These are phyloP conservation scores for Ananas comosus DNA, from an alignment of 176 grass and related monocot genomes.

Conservation along the genomic window DNA sequence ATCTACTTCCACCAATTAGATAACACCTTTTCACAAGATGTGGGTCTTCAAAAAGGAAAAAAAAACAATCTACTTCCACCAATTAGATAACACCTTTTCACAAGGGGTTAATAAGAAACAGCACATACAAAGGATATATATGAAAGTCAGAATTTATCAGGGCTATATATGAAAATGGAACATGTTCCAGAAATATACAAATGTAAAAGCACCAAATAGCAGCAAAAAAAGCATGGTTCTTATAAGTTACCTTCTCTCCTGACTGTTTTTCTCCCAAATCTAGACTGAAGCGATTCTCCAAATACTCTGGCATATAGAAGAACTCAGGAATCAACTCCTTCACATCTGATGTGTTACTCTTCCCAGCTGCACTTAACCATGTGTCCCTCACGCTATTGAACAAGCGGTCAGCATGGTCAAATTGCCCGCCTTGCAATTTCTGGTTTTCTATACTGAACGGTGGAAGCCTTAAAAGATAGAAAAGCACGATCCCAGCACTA, in stretches of 20 bases:
- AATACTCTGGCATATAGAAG: constrained; percentile 98
- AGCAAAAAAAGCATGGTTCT: background rate
- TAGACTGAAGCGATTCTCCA: constrained; percentile 82
- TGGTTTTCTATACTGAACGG: constrained; percentile 90
- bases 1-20: no score
- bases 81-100: no score
- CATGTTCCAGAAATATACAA: no score
- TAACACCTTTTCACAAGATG: no score
- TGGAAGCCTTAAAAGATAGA: constrained; percentile 89
- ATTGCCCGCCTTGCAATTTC: constrained; percentile 91
- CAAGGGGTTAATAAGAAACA: no score
- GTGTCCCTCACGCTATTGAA: constrained; percentile 93
- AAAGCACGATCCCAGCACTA: constrained; percentile 97
- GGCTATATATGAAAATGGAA: no score
- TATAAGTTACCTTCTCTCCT: constrained; percentile 68
- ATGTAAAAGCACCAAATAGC: background rate
- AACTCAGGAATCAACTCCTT: constrained; percentile 99
- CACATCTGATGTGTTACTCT: constrained; percentile 99
- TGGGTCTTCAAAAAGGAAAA: no score
- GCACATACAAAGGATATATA: no score
- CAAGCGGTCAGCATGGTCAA: constrained; percentile 93
- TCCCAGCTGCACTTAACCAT: constrained; percentile 86
- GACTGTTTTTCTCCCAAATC: constrained; percentile 98
- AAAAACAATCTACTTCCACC: no score
- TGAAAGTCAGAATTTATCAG: no score